phyloP scores from a whole-genome alignment of 208 protist genomes.

The Phytomonas francai region DNA sequence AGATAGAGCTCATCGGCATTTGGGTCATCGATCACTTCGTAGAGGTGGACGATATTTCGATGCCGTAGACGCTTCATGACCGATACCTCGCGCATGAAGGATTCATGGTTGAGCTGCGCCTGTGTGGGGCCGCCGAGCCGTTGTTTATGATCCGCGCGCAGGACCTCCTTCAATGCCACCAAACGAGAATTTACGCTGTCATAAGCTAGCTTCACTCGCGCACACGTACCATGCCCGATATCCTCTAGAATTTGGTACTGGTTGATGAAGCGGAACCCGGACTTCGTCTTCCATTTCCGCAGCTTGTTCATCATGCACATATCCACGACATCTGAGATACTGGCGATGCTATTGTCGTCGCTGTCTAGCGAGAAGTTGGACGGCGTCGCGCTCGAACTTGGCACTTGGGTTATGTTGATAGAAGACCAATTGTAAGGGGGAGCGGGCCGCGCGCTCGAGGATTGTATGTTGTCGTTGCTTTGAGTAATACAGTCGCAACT shows the following conservation, averaged over 20 bases:
- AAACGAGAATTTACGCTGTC: conserved; percentile 29
- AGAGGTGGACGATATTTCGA: conserved; percentile 91
- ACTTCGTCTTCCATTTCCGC: conserved; percentile 4
- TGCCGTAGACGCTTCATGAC: conserved; percentile 95
- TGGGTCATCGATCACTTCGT: conserved; percentile 95
- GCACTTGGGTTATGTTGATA: not conserved
- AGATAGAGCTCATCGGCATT: conserved; percentile 81
- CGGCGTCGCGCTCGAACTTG: not conserved
- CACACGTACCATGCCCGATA: conserved; percentile 60
- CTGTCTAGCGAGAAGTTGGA: not conserved
- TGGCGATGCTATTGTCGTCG: conserved; percentile 3
- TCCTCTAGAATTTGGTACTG: conserved; percentile 65
- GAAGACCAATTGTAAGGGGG: not conserved
- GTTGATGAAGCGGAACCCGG: conserved; percentile 43
- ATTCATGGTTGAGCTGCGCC: conserved; percentile 25
- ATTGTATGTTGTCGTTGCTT: not conserved
- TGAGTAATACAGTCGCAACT: not conserved
- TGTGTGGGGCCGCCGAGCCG: conserved; percentile 16
- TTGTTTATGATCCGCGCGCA: conserved; percentile 34
- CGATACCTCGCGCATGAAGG: conserved; percentile 82
- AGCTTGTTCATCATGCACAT: conserved; percentile 7
- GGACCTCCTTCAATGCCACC: conserved; percentile 74
- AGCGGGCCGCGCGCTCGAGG: not conserved
- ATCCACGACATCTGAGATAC: conserved; percentile 5
- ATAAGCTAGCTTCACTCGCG: conserved; percentile 57